A percentile compares a stretch with the other conserved stretches of the same genome.
Evolutionary conservation across 345 rosid species (phyloP).

Genomic region (Passiflora organensis): DNA sequence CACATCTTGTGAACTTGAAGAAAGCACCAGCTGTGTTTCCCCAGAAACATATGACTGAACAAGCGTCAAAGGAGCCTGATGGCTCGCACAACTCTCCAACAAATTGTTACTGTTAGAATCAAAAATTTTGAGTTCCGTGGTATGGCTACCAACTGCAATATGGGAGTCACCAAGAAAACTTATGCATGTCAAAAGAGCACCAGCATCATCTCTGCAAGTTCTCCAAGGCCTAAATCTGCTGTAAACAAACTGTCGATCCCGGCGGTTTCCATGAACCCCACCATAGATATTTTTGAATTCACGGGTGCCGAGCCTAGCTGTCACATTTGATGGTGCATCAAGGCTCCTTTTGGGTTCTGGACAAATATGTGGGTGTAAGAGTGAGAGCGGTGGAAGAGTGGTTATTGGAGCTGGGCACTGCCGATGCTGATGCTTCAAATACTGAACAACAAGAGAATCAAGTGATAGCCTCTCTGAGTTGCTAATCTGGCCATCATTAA

Average conservation of each 20-base stretch:
- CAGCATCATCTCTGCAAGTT: conserved; percentile 83
- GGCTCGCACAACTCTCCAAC: conserved; percentile 69
- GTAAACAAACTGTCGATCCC: conserved; percentile 91
- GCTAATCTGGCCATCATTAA: conserved; percentile 52
- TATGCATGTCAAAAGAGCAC: conserved; percentile 75
- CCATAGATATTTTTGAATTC: conserved; percentile 72
- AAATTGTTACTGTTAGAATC: conserved; percentile 61
- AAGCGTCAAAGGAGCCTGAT: conserved; percentile 67
- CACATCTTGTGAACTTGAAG: conserved; percentile 82
- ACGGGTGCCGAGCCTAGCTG: conserved; percentile 80
- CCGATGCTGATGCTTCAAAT: conserved; percentile 94
- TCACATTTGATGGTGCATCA: conserved; percentile 85
- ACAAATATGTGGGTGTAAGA: conserved; percentile 88
- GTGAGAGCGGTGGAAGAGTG: conserved; percentile 94
- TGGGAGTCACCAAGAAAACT: conserved; percentile 73
- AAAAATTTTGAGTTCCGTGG: conserved; percentile 76
- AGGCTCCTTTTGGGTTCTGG: conserved; percentile 90
- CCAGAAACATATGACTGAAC: conserved; percentile 62
- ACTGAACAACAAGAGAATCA: conserved; percentile 86
- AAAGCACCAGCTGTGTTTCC: conserved; percentile 67
- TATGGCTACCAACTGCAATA: conserved; percentile 85
- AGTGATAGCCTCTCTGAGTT: conserved; percentile 73
- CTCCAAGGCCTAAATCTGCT: conserved; percentile 95
- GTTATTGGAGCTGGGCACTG: conserved; percentile 99
- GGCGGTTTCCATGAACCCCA: conserved; percentile 90